Conservation (phyloP, 139 green algal genomes). For the Edaphochlamys debaryana region DNA sequence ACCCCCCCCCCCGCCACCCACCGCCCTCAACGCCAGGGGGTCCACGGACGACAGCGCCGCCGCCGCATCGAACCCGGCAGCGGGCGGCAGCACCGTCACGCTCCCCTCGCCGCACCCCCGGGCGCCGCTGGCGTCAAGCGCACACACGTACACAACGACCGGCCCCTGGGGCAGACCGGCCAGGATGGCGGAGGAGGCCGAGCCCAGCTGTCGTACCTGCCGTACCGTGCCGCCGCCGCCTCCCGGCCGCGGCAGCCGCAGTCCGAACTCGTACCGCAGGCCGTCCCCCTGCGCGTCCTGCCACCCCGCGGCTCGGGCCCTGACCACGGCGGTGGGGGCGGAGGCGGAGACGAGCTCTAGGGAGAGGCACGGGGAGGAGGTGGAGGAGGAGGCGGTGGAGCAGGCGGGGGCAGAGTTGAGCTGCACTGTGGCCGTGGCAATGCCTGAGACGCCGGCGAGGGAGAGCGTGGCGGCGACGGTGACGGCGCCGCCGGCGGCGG, state of each 20-base stretch:
- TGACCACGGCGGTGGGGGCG: too few species aligned
- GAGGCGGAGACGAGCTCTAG: too few species aligned
- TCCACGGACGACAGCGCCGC: neutral
- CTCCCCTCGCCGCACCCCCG: neutral
- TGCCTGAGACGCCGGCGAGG: neutral
- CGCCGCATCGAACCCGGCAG: neutral
- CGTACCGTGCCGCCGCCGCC: too few species aligned
- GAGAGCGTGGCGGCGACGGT: neutral
- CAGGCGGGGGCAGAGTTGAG: too few species aligned
- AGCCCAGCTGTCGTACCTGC: neutral
- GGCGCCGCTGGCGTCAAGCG: constrained; percentile 3
- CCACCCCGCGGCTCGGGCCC: too few species aligned
- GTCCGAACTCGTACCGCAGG: neutral
- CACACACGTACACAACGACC: neutral
- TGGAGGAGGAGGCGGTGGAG: too few species aligned
- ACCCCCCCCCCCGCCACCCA: neutral
- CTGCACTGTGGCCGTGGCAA: neutral
- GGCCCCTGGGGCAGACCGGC: neutral
- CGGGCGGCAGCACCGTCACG: neutral
- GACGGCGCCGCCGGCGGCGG: neutral
- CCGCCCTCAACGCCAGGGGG: neutral
- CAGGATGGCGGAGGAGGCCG: neutral
- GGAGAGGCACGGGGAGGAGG: too few species aligned
- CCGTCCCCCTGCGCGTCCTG: too few species aligned
- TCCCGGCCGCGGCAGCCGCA: neutral